These are phyloP conservation scores for Cordyceps cicadae DNA, from an alignment of 2,329 filamentous ascomycete genomes.

Conservation along the genomic window DNA sequence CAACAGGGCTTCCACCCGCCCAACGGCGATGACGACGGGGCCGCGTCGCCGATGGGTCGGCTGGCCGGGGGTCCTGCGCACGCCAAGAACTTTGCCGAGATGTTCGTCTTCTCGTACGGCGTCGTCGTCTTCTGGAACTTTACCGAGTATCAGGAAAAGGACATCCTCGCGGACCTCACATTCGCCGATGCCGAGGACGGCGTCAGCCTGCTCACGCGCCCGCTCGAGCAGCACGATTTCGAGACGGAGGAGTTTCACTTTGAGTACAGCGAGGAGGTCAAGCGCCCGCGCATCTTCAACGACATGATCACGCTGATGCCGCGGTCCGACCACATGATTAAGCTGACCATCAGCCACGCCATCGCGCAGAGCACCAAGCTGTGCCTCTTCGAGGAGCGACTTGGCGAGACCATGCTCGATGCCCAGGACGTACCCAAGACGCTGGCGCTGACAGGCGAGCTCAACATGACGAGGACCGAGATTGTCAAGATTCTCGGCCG, in stretches of 20 bases:
- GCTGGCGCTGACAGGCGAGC: conserved; percentile 77
- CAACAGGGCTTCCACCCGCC: conserved; percentile 19
- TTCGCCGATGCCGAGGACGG: conserved; percentile 67
- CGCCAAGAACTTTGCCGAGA: conserved; percentile 76
- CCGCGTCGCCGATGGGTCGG: conserved; percentile 44
- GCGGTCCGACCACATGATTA: conserved; percentile 94
- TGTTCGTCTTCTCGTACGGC: conserved; percentile 96
- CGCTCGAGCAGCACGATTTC: conserved; percentile 80
- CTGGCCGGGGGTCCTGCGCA: conserved; percentile 48
- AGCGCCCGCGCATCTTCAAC: conserved; percentile 88
- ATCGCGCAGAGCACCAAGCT: conserved; percentile 97
- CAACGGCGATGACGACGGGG: conserved; percentile 28
- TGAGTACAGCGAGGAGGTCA: conserved; percentile 81
- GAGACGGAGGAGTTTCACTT: conserved; percentile 99
- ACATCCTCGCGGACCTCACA: conserved; percentile 87
- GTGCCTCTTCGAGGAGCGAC: conserved; percentile 90
- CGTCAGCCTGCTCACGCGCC: conserved; percentile 63
- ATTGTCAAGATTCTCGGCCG: conserved; percentile 87
- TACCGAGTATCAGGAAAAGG: conserved; percentile 89
- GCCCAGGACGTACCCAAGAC: conserved; percentile 87
- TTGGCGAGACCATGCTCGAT: conserved; percentile 88
- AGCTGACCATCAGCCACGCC: conserved; percentile 92
- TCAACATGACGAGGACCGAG: conserved; percentile 86
- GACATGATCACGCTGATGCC: conserved; percentile 98
- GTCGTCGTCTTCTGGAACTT: conserved; percentile 99